Base-by-base conservation (phyloP, 2,329 filamentous ascomycete genomes). In the Trichoderma sp. region DNA sequence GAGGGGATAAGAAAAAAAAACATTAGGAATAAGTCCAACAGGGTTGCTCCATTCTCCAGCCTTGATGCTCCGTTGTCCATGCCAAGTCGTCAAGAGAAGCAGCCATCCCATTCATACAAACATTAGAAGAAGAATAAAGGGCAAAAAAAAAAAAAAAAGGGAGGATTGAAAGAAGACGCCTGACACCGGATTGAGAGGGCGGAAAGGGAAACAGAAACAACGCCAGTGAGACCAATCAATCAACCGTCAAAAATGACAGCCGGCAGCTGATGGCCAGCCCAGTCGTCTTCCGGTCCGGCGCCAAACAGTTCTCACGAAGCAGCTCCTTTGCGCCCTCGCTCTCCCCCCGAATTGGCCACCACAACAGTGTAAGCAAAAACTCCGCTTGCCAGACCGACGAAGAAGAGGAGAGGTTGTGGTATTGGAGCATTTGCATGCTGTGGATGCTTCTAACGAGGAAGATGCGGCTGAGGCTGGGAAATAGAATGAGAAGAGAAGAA, bases 391-490 rank as follows among this genome's bases (percentile, higher is more conserved):
- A 28, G 21, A 43, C 26, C 57, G 28, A n/a, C 17, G 7, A 19
- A 14, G 19, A 41, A 17, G 41, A 44, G 51, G 30, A 30, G 44
- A 52, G 26, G 10, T 39, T 39, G 34, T 55, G 50, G n/a, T 54
- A 28, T 62, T 17, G 30, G 28, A n/a, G 59, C 59, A 62, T 62
- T 62, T 62, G 59, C 59, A 62, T 62, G 59, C 59, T 39, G 50
- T 62, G 43, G 41, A 47, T 39, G 34, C 34, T 62, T 62, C 59
- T 62, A 62, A 55, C 34, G 14, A 39, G 34, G n/a, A 62, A 62
- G 47, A 62, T 24, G 48, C 47, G 51, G 34, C 34, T 39, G 26
- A 24, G 19, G 48, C 7, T 9, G n/a, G 6, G 1, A 9, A 9
- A 30, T 9, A 54, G 21, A 47, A 51, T n/a, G 17, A 62, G 26